Evolutionary conservation across 106 monocot genomes (phyloP), one percentile per base, ranked within the genome.

Genomic region (Platanthera guangdongensis): DNA sequence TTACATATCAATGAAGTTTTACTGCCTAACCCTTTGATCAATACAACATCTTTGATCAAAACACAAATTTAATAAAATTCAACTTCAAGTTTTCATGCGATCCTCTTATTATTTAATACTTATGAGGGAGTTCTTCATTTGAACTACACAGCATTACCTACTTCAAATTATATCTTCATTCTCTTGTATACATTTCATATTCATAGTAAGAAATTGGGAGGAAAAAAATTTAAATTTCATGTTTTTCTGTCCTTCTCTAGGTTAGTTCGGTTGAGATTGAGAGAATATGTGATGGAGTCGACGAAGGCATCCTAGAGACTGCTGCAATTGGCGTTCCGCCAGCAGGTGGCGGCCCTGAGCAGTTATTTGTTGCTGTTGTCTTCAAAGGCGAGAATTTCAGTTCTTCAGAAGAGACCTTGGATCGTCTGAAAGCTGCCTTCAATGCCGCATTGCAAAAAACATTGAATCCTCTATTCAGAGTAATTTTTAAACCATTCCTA

Each of bases 241-340:
- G 39, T 39, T 39, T 39, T 39, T 53, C 14, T 53, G 1, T 14
- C 54, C 11, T 65, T 73, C 3, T 50, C 32, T 25, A 96, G 96
- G 85, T 97, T 47, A 97, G 97, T 75, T 97, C 97, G 2, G 78
- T 97, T 68, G 97, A 97, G 82, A 89, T 97, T 21, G 97, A 97
- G 57, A 77, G 97, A 6, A 74, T 97, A 28, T 97, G 93, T 50
- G 94, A 94, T 75, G 83, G 79, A 51, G 87, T 94, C 54, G 78
- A 94, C 52, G 77, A 80, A 68, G 55, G 75, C 22, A 82, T 97
- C 67, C 83, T 97, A 8, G 97, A 97, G 85, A 97, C 91, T 47
- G 91, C 91, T 75, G 97, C 97, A 49, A 79, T 97, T 77, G 91
- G 97, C 50, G 84, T 97, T 30, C 91, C 97, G 54, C 94, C 97